Base-by-base conservation (phyloP, 2,329 filamentous ascomycete genomes). In the Fusarium sp. region DNA sequence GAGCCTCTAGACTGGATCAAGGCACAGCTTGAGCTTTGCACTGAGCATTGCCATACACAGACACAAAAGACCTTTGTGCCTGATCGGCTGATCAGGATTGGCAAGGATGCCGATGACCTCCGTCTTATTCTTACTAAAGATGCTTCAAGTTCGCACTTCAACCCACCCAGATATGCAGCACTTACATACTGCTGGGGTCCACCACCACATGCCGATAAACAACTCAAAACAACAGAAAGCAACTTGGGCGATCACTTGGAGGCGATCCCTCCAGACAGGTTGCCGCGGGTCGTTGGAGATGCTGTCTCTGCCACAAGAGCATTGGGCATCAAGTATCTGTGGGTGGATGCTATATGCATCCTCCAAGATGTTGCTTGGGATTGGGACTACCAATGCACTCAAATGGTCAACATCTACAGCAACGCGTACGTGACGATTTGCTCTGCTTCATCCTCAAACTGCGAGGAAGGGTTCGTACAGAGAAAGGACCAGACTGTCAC, bases 321-420 rank as follows among this genome's bases (percentile, higher is more conserved):
- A 3, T 21, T 48, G 15, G 37, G 23, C 13, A 39, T 48, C 14
- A 35, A 15, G 4, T 49, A 42, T 25, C 36, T 49, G 14, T 42
- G 47, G 47, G 29, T 49, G 4, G 47, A 49, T 42, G 25, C 47
- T 10, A 15, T 49, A 15, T 49, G 47, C n/a, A 49, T 49, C 4
- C 36, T 49, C 2, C 47, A 49, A 15, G 37, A 49, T 14, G 19
- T 38, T 3, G 14, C 15, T 4, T 32, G 10, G 9, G 47, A 49
- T 10, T 49, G 47, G 47, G 47, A 49, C 13, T 15, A 32, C 2
- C 47, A 49, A 15, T 49, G 36, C 9, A 31, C 36, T 4, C 15
- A 9, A 4, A 49, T 49, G 47, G 36, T 29, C 8, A 19, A 31
- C 37, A 49, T 49, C 6, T 49, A 49, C 21, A 21, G 37, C 7